These are phyloP conservation scores for Casaregolazyma suthepensis DNA, from an alignment of 1,139 yeast genomes.

Conservation along the genomic window DNA sequence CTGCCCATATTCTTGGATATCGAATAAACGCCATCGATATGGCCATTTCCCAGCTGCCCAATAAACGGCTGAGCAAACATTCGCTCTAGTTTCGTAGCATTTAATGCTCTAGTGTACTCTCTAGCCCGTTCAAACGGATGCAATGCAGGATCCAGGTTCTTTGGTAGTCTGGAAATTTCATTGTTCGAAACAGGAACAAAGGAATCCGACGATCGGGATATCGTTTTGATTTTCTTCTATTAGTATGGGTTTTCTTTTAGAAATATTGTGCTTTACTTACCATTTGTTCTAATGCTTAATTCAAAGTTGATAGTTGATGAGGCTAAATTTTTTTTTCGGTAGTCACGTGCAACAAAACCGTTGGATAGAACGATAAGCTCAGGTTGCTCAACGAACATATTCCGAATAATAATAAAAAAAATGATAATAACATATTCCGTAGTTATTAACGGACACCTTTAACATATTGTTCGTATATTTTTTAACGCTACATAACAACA, in stretches of 20 bases:
- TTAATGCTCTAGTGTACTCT: constrained; percentile 90
- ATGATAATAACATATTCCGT: too few relatives aligned
- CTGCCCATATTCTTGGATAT: constrained; percentile 72
- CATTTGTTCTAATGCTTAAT: neutral
- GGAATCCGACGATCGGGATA: constrained; percentile 81
- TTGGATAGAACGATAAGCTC: neutral
- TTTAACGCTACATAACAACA: neutral
- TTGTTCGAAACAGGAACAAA: constrained; percentile 89
- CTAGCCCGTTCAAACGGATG: constrained; percentile 97
- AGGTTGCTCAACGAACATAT: neutral
- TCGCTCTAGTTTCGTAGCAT: constrained; percentile 90
- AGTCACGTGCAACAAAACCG: neutral
- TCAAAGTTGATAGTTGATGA: neutral
- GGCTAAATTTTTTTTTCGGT: constrained; percentile 5
- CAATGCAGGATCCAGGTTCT: constrained; percentile 88
- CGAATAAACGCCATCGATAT: constrained; percentile 89
- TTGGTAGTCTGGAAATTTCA: constrained; percentile 79
- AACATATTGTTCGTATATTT: neutral
- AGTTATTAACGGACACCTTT: neutral
- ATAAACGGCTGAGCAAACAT: constrained; percentile 98
- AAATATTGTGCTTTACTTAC: neutral
- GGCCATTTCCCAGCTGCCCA: constrained; percentile 93
- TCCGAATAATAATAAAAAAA: neutral
- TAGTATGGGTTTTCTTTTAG: neutral
- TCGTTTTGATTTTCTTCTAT: constrained; percentile 72